Percentiles rank a stretch among this genome's conserved stretches.
These are phyloP conservation scores for Paspalum vaginatum DNA, from an alignment of 176 grass and related monocot genomes.

Conservation along the genomic window DNA sequence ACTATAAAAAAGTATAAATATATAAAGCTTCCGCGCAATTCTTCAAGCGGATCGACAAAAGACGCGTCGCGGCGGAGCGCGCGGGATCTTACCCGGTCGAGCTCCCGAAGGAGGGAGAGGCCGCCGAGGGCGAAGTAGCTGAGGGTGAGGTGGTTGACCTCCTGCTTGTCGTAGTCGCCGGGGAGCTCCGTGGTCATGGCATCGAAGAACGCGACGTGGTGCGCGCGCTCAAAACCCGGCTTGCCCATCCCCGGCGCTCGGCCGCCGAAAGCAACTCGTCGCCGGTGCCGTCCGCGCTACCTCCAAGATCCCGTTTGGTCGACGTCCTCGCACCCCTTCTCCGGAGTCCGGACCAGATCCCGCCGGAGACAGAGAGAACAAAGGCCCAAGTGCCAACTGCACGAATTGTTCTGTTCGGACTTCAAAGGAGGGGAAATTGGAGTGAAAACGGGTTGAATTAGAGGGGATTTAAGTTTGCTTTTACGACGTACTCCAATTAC, in stretches of 20 bases:
- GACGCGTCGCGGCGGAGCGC: neutral
- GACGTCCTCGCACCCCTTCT: too few species aligned
- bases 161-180: slow-evolving; percentile 57
- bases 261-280: neutral
- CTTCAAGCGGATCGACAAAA: neutral
- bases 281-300: neutral
- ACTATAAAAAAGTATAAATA: neutral
- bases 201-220: slow-evolving; percentile 56
- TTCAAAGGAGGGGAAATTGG: too few species aligned
- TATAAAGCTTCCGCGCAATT: neutral
- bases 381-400: too few species aligned
- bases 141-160: slow-evolving; percentile 88
- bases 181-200: slow-evolving; percentile 55
- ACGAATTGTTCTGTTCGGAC: too few species aligned
- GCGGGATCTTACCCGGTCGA: slow-evolving; percentile 54
- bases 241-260: slow-evolving; percentile 17
- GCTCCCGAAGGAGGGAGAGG: slow-evolving; percentile 67
- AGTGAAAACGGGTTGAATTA: too few species aligned
- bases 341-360: too few species aligned
- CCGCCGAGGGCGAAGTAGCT: slow-evolving; percentile 81
- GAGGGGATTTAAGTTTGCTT: too few species aligned
- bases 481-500: too few species aligned
- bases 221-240: slow-evolving; percentile 35
- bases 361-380: too few species aligned
- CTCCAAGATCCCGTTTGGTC: neutral